Evolutionary conservation across 805 yeast genomes (phyloP).

Genomic region (Candida tallmaniae): DNA sequence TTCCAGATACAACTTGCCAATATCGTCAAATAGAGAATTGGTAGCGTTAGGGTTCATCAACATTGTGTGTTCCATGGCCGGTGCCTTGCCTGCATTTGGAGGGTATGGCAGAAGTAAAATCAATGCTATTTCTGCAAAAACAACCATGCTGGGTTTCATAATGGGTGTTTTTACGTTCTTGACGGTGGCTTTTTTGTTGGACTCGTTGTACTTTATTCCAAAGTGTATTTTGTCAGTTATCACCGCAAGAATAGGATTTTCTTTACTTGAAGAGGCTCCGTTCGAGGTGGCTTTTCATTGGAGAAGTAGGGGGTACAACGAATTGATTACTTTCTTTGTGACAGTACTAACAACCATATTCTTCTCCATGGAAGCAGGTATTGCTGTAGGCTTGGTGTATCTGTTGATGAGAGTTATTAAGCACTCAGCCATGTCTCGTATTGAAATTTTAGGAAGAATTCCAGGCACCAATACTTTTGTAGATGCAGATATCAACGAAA

Average conservation of each 20-base stretch:
- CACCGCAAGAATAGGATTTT: constrained; percentile 65
- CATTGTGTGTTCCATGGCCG: constrained; percentile 57
- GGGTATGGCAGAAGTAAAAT: constrained; percentile 93
- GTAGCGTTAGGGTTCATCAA: constrained; percentile 85
- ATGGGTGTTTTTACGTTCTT: constrained; percentile 75
- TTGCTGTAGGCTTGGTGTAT: constrained; percentile 78
- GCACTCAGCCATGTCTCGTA: constrained; percentile 38
- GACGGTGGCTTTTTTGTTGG: constrained; percentile 56
- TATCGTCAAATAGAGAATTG: constrained; percentile 84
- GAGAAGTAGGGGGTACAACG: constrained; percentile 70
- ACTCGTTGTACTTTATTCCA: constrained; percentile 69
- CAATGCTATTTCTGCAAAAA: constrained; percentile 77
- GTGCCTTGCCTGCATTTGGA: constrained; percentile 86
- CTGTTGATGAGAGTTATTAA: constrained; percentile 67
- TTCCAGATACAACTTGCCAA: constrained; percentile 61
- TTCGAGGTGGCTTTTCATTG: constrained; percentile 70
- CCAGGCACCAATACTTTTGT: constrained; percentile 38
- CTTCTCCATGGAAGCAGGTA: constrained; percentile 82
- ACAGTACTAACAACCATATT: constrained; percentile 37
- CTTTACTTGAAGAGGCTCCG: constrained; percentile 77
- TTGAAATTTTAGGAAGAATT: constrained; percentile 41
- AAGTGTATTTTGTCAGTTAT: constrained; percentile 75
- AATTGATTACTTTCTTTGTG: constrained; percentile 46
- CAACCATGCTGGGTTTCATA: constrained; percentile 77
- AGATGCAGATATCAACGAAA: constrained; percentile 32